These are phyloP conservation scores for Fusarium subtropicale DNA, from an alignment of 2,329 filamentous ascomycete genomes.

Conservation along the genomic window DNA sequence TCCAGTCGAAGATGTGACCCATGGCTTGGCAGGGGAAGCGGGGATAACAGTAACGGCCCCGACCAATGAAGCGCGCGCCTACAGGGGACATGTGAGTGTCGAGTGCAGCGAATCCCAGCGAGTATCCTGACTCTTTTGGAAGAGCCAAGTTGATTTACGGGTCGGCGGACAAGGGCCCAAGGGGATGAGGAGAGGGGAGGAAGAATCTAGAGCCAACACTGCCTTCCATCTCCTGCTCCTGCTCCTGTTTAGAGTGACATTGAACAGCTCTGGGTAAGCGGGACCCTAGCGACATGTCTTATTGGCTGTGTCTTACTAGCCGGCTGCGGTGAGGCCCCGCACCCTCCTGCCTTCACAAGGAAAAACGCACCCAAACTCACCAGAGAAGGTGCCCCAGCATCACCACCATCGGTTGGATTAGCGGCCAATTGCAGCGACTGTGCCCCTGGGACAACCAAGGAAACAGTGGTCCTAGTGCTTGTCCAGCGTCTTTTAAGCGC, in stretches of 20 bases:
- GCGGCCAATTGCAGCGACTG: constrained; percentile 42
- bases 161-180: constrained; percentile 8
- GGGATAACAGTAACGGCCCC: constrained; percentile 4
- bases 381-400: constrained; percentile 25
- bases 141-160: constrained; percentile 28
- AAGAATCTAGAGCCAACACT: constrained; percentile 28
- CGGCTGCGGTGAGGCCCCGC: constrained; percentile 36
- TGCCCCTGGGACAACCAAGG: constrained; percentile 40
- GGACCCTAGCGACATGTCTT: neutral
- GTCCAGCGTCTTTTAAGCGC: constrained; percentile 34
- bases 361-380: constrained; percentile 22
- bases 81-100: constrained; percentile 21
- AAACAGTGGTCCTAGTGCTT: constrained; percentile 36
- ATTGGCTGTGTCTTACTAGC: constrained; percentile 26
- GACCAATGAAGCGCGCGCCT: constrained; percentile 42
- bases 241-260: constrained; percentile 32
- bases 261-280: constrained; percentile 19
- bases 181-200: neutral
- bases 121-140: constrained; percentile 18
- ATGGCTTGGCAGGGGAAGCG: constrained; percentile 44
- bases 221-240: constrained; percentile 26
- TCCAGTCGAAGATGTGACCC: constrained; percentile 19
- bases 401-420: constrained; percentile 24
- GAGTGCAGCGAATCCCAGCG: constrained; percentile 30
- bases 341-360: constrained; percentile 16